These are phyloP conservation scores for Macadamia tetraphylla DNA, from an alignment of 164 flowering plant genomes.

Conservation along the genomic window DNA sequence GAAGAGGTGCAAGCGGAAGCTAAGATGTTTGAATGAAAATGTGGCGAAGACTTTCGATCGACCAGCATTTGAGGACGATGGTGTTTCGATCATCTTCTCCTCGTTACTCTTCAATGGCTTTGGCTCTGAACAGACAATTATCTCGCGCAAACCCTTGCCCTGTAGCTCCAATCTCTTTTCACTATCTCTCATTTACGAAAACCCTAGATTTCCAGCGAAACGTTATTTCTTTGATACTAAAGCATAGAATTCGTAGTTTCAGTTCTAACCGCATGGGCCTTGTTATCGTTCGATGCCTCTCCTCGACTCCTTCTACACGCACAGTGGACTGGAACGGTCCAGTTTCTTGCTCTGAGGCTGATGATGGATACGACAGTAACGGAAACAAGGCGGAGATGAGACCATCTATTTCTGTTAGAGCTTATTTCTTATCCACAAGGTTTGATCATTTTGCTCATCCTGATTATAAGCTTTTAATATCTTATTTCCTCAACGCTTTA, in stretches of 20 bases:
- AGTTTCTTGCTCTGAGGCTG: conserved; percentile 32
- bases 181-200: conserved; percentile 9
- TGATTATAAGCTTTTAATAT: neutral
- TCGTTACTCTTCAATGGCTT: neutral
- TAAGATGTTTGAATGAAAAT: neutral
- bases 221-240: neutral
- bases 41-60: conserved; percentile 5
- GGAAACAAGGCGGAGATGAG: conserved; percentile 14
- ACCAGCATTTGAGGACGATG: conserved; percentile 1
- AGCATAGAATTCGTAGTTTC: neutral
- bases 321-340: conserved; percentile 39
- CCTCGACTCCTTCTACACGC: conserved; percentile 24
- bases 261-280: neutral
- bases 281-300: conserved; percentile 17
- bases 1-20: neutral
- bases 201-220: conserved; percentile 10
- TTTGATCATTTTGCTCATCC: conserved; percentile 11
- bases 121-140: neutral
- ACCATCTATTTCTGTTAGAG: conserved; percentile 47
- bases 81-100: neutral
- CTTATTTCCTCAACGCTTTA: neutral
- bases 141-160: neutral
- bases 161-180: neutral
- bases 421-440: conserved; percentile 63
- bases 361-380: conserved; percentile 4